Conservation (phyloP, 2,329 filamentous ascomycete genomes). For the Akanthomyces lecanii region DNA sequence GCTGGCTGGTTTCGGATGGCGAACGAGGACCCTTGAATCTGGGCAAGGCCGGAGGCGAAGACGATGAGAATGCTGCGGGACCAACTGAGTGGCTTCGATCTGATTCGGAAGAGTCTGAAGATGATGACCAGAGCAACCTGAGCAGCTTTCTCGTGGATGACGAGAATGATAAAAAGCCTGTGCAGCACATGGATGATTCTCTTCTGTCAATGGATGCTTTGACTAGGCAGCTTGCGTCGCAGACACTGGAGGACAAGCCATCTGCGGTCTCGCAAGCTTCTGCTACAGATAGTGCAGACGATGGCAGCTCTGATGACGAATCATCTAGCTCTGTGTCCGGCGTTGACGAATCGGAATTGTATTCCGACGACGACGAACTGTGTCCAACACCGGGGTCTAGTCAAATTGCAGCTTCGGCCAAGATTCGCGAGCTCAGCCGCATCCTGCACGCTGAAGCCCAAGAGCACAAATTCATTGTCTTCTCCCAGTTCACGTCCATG, state of each 20-base stretch:
- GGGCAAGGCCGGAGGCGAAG: slow-evolving; percentile 76
- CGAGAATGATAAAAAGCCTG: slow-evolving; percentile 35
- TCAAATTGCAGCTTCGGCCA: slow-evolving; percentile 70
- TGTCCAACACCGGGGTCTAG: slow-evolving; percentile 32
- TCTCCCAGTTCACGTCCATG: slow-evolving; percentile 98
- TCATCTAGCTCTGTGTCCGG: slow-evolving; percentile 25
- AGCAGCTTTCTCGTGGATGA: slow-evolving; percentile 55
- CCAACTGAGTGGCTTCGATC: slow-evolving; percentile 74
- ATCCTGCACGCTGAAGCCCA: slow-evolving; percentile 74
- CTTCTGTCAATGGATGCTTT: slow-evolving; percentile 33
- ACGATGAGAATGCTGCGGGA: slow-evolving; percentile 83
- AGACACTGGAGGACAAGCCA: slow-evolving; percentile 32
- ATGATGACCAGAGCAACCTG: slow-evolving; percentile 50
- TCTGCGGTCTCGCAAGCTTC: slow-evolving; percentile 15
- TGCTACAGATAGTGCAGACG: background rate
- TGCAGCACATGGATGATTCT: slow-evolving; percentile 28
- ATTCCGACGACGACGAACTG: slow-evolving; percentile 39
- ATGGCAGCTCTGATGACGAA: background rate
- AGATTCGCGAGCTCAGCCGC: slow-evolving; percentile 79
- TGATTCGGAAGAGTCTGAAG: slow-evolving; percentile 58
- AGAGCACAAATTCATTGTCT: slow-evolving; percentile 95
- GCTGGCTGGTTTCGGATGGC: slow-evolving; percentile 73
- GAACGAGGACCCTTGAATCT: slow-evolving; percentile 58
- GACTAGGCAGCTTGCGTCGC: slow-evolving; percentile 34
- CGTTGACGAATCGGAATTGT: slow-evolving; percentile 39